Base-by-base conservation (phyloP, 2,329 filamentous ascomycete genomes). In the Pseudogymnoascus sp. region DNA sequence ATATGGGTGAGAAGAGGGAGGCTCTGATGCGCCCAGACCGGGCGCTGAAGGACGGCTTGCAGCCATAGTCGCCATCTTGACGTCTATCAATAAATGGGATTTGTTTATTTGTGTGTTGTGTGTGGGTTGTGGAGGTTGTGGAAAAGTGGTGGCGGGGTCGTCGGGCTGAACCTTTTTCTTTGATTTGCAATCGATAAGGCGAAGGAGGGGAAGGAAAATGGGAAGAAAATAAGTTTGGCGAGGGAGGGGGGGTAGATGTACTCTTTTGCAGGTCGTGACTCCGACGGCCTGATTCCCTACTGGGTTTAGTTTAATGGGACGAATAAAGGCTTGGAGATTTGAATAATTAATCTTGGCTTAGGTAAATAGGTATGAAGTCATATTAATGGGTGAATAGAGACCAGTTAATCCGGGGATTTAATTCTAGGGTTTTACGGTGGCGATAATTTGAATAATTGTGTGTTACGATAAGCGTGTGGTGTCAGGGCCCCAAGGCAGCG, bases 1-100 rank as follows among this genome's bases (percentile, higher is more conserved):
- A 77, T 93, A 99, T 1, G 94, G 93, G 73, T 97, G 91, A 25
- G 87, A 81, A 32, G 82, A 72, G 18, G 73, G 72, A 18, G 77
- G 66, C 59, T 71, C 70, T 63, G 66, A 28, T 25, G 63, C 57
- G 16, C 62, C 61, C 22, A 62, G 39, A n/a, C 61, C 58, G 32
- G 64, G 58, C 60, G 67, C 69, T 60, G 67, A 66, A 57, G 64
- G 61, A 62, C 77, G 72, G 67, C 69, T 75, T 41, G 72, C 73
- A 35, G 74, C 69, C 60, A 79, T 76, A 8, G 78, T 79, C 64
- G 81, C 77, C 82, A 85, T 85, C 62, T 62, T 72, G 34, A 41
- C 35, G 58, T 58, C 18, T 39, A 6, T 35, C 18, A 58, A 58
- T n/a, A n/a, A 57, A 37, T n/a, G 57, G 22, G 54, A 37, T 37